Conservation (phyloP, 2,329 filamentous ascomycete species). For the Calonectria pseudoreteaudii region DNA sequence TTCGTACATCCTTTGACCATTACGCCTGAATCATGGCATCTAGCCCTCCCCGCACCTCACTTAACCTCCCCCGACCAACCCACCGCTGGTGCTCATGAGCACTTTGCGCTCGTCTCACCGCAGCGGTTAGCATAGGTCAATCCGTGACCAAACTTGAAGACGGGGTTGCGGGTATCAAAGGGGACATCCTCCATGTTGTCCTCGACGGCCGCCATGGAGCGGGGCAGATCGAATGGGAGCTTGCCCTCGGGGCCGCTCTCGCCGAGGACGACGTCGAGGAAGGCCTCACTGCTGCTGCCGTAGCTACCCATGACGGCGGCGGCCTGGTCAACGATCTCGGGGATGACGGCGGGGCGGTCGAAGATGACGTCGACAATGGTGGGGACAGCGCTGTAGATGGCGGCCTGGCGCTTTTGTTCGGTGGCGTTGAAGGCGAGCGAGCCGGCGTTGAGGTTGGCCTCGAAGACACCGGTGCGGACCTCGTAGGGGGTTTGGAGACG, state of each 20-base stretch:
- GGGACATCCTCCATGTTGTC: conserved; percentile 39
- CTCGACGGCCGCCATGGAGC: conserved; percentile 54
- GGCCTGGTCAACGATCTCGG: conserved; percentile 53
- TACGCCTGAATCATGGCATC: neutral
- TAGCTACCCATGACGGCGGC: conserved; percentile 53
- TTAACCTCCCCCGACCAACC: no score
- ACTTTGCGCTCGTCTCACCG: neutral
- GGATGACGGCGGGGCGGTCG: conserved; percentile 55
- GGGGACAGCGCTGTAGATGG: conserved; percentile 51
- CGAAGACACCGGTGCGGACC: conserved; percentile 48
- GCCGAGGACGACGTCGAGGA: conserved; percentile 56
- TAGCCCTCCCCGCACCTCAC: no score
- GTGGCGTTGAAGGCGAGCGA: conserved; percentile 51
- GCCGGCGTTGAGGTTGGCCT: conserved; percentile 49
- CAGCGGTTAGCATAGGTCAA: conserved; percentile 15
- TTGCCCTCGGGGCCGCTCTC: conserved; percentile 38
- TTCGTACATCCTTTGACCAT: neutral
- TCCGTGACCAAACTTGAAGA: conserved; percentile 42
- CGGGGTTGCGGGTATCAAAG: conserved; percentile 39
- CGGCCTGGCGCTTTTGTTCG: conserved; percentile 38
- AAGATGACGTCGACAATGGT: conserved; percentile 57
- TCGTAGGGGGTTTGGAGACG: conserved; percentile 54
- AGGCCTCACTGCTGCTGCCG: conserved; percentile 52
- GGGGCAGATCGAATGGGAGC: conserved; percentile 48
- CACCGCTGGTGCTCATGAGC: neutral